Evolutionary conservation across 768 basidiomycete genomes (phyloP).

Genomic region (Suillus discolor): DNA sequence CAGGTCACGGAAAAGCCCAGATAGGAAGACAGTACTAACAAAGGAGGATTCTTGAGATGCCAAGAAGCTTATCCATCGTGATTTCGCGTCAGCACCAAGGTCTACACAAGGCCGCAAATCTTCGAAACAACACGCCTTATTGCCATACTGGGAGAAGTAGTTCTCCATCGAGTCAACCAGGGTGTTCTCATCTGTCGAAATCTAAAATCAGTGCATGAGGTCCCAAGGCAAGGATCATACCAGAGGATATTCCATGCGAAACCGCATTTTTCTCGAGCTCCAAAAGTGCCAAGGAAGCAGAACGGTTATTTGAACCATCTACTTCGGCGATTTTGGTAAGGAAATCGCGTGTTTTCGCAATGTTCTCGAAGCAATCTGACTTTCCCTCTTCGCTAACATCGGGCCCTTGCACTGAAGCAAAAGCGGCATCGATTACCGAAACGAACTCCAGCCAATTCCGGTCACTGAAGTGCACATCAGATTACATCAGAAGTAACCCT

Average conservation of each 20-base stretch:
- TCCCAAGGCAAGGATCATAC: constrained; percentile 31
- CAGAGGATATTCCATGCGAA: constrained; percentile 48
- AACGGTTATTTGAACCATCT: constrained; percentile 75
- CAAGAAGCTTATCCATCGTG: constrained; percentile 58
- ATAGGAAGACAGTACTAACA: constrained; percentile 38
- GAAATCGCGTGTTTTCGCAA: constrained; percentile 49
- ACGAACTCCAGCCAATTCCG: constrained; percentile 88
- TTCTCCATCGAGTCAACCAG: constrained; percentile 54
- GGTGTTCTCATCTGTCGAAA: constrained; percentile 42
- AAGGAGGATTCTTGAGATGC: constrained; percentile 47
- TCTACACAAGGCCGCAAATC: constrained; percentile 72
- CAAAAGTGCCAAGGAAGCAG: constrained; percentile 70
- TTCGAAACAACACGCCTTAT: constrained; percentile 87
- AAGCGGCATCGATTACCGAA: constrained; percentile 69
- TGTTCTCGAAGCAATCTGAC: constrained; percentile 37
- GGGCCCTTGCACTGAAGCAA: constrained; percentile 41
- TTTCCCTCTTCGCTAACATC: constrained; percentile 39
- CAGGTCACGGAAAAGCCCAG: neutral
- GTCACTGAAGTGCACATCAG: constrained; percentile 51
- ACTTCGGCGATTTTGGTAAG: constrained; percentile 58
- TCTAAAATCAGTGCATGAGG: constrained; percentile 8
- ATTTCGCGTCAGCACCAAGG: constrained; percentile 48
- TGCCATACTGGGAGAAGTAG: constrained; percentile 74
- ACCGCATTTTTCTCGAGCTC: constrained; percentile 71
- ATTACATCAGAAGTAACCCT: constrained; percentile 9